Evolutionary conservation across 192 early-diverging fungal species (phyloP).

Genomic region (Mortierella hygrophila): DNA sequence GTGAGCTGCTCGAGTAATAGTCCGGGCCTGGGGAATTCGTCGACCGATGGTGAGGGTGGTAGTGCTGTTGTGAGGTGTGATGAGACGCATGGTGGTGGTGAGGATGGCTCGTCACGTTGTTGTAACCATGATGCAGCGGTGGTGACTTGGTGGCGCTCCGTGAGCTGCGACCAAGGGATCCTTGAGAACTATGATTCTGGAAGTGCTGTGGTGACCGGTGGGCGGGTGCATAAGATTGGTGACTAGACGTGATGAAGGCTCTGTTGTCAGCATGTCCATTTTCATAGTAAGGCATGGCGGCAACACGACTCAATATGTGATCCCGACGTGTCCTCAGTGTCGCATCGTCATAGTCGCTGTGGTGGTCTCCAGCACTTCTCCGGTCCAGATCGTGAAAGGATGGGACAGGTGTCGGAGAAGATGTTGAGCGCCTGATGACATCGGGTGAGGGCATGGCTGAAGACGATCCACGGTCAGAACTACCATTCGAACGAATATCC

Average conservation of each 20-base stretch:
- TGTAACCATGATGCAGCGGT: conserved; percentile 12
- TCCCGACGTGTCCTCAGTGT: conserved; percentile 15
- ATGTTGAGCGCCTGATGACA: conserved; percentile 30
- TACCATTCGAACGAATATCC: conserved; percentile 39
- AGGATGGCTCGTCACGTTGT: background rate
- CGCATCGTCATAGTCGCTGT: conserved; percentile 11
- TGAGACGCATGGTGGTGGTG: conserved; percentile 17
- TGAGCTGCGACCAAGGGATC: background rate
- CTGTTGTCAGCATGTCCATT: conserved; percentile 3
- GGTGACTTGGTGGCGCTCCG: conserved; percentile 24
- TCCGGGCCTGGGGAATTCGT: conserved; percentile 26
- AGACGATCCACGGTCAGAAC: conserved; percentile 34
- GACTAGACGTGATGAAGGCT: background rate
- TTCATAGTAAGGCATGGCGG: conserved; percentile 7
- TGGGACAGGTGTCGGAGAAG: conserved; percentile 31
- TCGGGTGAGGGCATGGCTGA: conserved; percentile 37
- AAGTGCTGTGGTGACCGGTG: background rate
- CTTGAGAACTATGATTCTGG: background rate
- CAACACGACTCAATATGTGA: conserved; percentile 2
- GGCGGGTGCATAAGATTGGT: background rate
- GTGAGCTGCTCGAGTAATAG: conserved; percentile 15
- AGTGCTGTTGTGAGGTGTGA: conserved; percentile 6
- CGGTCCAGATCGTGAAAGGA: conserved; percentile 17
- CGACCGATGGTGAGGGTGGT: conserved; percentile 20
- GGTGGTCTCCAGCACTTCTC: conserved; percentile 1